Conservation (phyloP, 2,329 filamentous ascomycete genomes). For the Penicillium nordicum region DNA sequence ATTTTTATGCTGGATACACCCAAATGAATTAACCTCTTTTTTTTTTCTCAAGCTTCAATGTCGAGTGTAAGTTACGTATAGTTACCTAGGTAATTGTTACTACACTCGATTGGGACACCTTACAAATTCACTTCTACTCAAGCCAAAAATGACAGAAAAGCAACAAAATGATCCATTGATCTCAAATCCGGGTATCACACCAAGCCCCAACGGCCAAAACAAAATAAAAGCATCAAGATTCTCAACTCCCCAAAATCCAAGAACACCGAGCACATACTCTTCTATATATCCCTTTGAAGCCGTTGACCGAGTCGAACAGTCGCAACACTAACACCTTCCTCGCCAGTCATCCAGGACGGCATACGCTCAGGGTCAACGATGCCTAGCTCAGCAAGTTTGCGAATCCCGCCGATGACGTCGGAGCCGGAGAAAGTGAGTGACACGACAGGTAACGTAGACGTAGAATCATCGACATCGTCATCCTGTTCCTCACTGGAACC, state of each 20-base stretch:
- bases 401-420: constrained; percentile 77
- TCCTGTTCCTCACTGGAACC: constrained; percentile 9
- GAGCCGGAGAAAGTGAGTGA: constrained; percentile 66
- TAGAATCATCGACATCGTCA: constrained; percentile 5
- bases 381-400: constrained; percentile 72
- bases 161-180: constrained; percentile 4
- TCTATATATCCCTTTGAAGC: constrained; percentile 16
- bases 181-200: constrained; percentile 16
- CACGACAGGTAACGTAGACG: constrained; percentile 23
- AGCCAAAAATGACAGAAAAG: constrained; percentile 3
- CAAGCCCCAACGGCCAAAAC: neutral
- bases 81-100: no score
- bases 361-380: constrained; percentile 69
- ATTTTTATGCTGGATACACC: neutral
- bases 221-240: constrained; percentile 4
- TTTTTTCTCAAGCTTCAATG: neutral
- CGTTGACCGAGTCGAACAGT: constrained; percentile 59
- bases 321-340: constrained; percentile 73
- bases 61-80: neutral
- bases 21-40: neutral
- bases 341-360: constrained; percentile 89
- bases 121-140: neutral
- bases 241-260: constrained; percentile 1
- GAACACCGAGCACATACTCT: neutral
- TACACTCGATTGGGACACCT: neutral